Evolutionary conservation across 176 grass and related monocot species (phyloP).

Genomic region (Ensete ventricosum): DNA sequence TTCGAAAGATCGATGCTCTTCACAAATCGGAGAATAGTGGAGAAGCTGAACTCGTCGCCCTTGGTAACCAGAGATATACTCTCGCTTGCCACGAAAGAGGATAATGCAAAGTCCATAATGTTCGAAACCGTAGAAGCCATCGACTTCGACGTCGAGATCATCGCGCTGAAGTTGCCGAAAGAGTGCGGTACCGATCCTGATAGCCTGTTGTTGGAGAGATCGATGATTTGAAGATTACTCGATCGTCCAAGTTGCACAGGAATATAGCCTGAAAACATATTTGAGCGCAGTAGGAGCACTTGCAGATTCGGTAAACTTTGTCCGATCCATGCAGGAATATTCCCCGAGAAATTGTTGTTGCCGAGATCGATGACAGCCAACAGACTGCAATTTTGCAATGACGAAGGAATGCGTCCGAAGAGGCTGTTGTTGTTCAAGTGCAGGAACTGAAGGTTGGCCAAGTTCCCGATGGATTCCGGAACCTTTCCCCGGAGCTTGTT

Average conservation of each 20-base stretch:
- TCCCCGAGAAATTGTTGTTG: slow-evolving; percentile 17
- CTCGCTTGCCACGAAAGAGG: neutral
- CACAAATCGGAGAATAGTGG: neutral
- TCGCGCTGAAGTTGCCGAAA: neutral
- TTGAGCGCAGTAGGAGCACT: slow-evolving; percentile 8
- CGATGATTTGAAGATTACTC: slow-evolving; percentile 3
- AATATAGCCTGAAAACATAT: neutral
- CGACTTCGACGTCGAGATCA: neutral
- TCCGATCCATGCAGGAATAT: slow-evolving; percentile 23
- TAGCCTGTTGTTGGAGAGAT: slow-evolving; percentile 8
- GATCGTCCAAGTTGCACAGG: neutral
- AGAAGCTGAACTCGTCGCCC: neutral
- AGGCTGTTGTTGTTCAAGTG: slow-evolving; percentile 8
- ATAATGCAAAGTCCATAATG: too few species aligned
- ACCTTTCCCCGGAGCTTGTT: slow-evolving; percentile 9
- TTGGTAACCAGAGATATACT: slow-evolving; percentile 4
- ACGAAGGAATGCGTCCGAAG: neutral
- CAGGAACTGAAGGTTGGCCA: neutral
- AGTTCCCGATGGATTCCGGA: neutral
- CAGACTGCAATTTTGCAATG: neutral
- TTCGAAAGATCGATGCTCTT: neutral
- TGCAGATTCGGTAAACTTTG: neutral
- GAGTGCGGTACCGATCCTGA: neutral
- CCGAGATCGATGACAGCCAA: slow-evolving; percentile 9
- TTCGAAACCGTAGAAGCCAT: neutral